Percentiles rank a stretch among this genome's conserved stretches.
These are phyloP conservation scores for Xylariales sp. DNA, from an alignment of 2,329 filamentous ascomycete genomes.

Conservation along the genomic window DNA sequence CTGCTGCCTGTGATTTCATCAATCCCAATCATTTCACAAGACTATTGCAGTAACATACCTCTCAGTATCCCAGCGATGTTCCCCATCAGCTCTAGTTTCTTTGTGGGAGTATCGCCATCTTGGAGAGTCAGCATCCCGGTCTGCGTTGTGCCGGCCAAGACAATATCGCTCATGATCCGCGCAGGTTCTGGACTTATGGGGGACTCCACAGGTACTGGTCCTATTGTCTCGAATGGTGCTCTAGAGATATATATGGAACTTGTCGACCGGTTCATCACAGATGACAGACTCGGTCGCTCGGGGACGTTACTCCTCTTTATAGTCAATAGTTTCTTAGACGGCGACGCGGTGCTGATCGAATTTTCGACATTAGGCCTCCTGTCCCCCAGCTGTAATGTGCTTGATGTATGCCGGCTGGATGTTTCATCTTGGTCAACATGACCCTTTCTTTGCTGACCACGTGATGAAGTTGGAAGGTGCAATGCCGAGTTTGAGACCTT, in stretches of 20 bases:
- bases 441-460: not conserved
- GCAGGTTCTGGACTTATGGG: not conserved
- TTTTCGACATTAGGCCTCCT: no score
- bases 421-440: not conserved
- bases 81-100: no score
- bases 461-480: not conserved
- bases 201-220: no score
- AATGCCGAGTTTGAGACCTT: no score
- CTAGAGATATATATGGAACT: not conserved
- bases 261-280: not conserved
- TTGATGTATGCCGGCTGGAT: no score
- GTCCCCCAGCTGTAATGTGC: no score
- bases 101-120: not conserved
- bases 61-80: conserved; percentile 1
- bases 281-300: not conserved
- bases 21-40: not conserved
- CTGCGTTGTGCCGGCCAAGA: not conserved
- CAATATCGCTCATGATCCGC: not conserved
- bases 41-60: not conserved
- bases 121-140: not conserved
- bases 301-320: not conserved
- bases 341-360: not conserved
- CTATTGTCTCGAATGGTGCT: no score
- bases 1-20: not conserved
- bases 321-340: not conserved